A percentile compares a stretch with the other conserved stretches of the same genome.
phyloP scores from a whole-genome alignment of 768 basidiomycete genomes.

The Rubroboletus satanas region DNA sequence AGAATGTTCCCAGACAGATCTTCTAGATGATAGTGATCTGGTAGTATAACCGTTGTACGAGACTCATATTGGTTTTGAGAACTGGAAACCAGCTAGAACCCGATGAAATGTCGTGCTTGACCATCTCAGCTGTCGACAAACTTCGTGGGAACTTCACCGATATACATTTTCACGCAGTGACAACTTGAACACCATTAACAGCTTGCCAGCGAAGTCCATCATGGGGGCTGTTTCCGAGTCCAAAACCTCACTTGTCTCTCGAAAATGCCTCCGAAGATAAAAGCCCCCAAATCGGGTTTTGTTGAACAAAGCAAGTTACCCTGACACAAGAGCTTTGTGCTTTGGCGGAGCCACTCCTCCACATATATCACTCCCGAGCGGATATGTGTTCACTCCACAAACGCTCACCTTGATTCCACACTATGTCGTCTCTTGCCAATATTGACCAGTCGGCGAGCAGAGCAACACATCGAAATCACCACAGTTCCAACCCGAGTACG shows the following conservation, averaged over 20 bases:
- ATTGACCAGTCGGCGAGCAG: background rate
- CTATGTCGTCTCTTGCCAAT: constrained; percentile 5
- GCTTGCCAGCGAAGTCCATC: background rate
- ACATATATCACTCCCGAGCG: background rate
- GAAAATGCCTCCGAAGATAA: background rate
- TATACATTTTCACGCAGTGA: background rate
- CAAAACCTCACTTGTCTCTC: too few relatives aligned
- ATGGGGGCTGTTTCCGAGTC: too few relatives aligned
- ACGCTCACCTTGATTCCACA: constrained; percentile 1
- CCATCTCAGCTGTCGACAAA: background rate
- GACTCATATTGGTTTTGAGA: background rate
- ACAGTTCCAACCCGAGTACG: background rate
- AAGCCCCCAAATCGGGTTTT: background rate
- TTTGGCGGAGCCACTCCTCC: constrained; percentile 9
- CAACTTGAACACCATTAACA: background rate
- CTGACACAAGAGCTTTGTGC: constrained; percentile 15
- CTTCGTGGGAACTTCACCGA: background rate
- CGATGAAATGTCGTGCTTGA: background rate
- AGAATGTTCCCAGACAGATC: background rate
- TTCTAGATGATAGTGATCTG: background rate
- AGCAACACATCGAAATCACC: too few relatives aligned
- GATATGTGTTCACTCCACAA: background rate
- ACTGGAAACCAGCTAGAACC: background rate
- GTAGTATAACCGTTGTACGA: background rate
- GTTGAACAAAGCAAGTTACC: constrained; percentile 11